Percentiles rank a stretch among this genome's conserved stretches.
Conservation (phyloP, 2,329 filamentous ascomycete genomes). For the Colletotrichum sublineola region DNA sequence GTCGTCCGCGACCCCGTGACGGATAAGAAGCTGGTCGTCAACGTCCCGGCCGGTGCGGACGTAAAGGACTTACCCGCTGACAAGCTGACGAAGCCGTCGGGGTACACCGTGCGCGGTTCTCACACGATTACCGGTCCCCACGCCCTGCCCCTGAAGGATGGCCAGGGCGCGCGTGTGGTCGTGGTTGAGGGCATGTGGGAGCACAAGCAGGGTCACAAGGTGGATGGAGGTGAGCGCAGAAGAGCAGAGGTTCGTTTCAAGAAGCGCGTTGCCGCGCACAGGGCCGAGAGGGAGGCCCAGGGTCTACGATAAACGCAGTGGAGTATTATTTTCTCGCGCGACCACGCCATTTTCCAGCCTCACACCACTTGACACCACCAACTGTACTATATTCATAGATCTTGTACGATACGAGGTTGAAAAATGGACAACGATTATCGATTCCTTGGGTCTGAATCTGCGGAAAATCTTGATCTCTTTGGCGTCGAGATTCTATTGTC, state of each 20-base stretch:
- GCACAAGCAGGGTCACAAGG: conserved; percentile 85
- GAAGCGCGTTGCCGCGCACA: conserved; percentile 83
- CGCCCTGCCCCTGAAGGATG: conserved; percentile 76
- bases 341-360: conserved; percentile 30
- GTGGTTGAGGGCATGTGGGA: conserved; percentile 95
- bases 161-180: conserved; percentile 74
- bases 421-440: conserved; percentile 31
- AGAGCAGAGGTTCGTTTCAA: conserved; percentile 89
- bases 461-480: neutral
- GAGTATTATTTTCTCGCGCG: conserved; percentile 1
- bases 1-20: conserved; percentile 58
- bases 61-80: conserved; percentile 46
- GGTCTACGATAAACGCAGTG: conserved; percentile 31
- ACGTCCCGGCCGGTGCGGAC: conserved; percentile 64
- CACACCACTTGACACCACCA: conserved; percentile 37
- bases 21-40: conserved; percentile 66
- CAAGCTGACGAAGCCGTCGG: conserved; percentile 54
- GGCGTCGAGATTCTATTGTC: conserved; percentile 2
- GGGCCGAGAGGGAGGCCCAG: conserved; percentile 70
- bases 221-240: conserved; percentile 95
- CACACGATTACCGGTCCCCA: conserved; percentile 81
- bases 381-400: conserved; percentile 42
- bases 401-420: conserved; percentile 40
- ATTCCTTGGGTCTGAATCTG: neutral
- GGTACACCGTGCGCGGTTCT: conserved; percentile 77